Evolutionary conservation across 2,329 filamentous ascomycete species (phyloP), one percentile per base, ranked within the genome.

Genomic region (Bertia moriformis): DNA sequence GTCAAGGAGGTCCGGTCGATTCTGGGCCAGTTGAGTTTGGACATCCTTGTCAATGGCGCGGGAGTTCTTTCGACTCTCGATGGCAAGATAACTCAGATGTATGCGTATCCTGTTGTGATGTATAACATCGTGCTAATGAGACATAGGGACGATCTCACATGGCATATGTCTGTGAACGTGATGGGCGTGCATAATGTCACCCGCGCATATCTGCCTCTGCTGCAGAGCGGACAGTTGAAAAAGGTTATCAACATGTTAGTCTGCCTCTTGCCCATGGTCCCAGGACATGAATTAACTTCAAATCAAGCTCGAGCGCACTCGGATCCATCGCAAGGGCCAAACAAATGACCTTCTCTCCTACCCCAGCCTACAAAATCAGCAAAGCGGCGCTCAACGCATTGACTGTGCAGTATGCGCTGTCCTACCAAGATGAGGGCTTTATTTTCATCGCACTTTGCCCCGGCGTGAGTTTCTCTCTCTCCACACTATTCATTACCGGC

Each of bases 321-420:
- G 64, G 61, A 19, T 67, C 64, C 1, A 58, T 66, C 3, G 39
- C 50, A 15, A 39, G 47, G 42, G 50, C 52, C 0, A 12, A 45
- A 1, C 36, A 35, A 3, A 59, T 43, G 39, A 39, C 33, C 1
- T 30, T 39, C 1, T 41, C 48, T 2, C 52, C 54, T 0, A 38
- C 43, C 0, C 60, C 60, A 1, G 54, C 61, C 0, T 63, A 63
- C 53, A 58, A 64, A 42, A 55, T 68, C 44, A 58, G 60, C 14
- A 70, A 69, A 43, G 58, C 66, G 0, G 64, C 64, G 0, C 40
- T 67, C 43, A 66, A 67, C 42, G 61, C 62, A 51, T 46, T 70
- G 24, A 69, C 62, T 1, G 53, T 60, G 0, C 63, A 65, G 42
- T 66, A 60, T 37, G 55, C 61, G 0, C 39, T 52, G 4, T 47